Evolutionary conservation across 139 green algal species (phyloP).

Genomic region (Coelastrella sp.): DNA sequence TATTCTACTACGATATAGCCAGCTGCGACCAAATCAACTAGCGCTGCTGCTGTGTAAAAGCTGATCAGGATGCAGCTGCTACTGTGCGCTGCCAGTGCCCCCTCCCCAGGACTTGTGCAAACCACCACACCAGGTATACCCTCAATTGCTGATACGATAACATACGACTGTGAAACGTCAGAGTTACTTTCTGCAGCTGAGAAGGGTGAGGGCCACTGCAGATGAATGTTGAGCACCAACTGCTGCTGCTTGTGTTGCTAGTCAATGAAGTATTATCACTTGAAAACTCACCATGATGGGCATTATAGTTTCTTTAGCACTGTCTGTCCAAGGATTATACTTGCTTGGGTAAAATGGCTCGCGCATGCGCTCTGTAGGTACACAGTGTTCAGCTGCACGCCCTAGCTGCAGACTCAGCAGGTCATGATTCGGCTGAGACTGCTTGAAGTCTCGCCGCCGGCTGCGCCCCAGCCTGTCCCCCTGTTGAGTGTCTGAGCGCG

Average conservation of each 20-base stretch:
- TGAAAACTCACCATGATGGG: background rate
- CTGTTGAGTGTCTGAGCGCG: background rate
- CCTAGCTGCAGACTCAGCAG: background rate
- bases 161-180: no score
- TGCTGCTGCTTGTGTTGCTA: slow-evolving; percentile 2
- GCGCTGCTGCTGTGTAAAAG: no score
- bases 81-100: no score
- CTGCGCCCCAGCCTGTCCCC: background rate
- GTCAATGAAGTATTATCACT: no score
- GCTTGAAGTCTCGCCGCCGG: background rate
- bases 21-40: no score
- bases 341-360: background rate
- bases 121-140: no score
- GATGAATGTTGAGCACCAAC: background rate
- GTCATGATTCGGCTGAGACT: background rate
- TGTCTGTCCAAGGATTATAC: background rate
- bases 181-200: no score
- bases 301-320: background rate
- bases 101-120: no score
- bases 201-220: no score
- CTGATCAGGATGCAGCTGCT: no score
- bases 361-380: background rate
- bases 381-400: background rate
- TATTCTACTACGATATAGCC: no score
- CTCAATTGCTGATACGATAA: no score